phyloP scores from a whole-genome alignment of 2,329 filamentous ascomycete genomes.

The Ophiocordyceps camponoti-leonardi region DNA sequence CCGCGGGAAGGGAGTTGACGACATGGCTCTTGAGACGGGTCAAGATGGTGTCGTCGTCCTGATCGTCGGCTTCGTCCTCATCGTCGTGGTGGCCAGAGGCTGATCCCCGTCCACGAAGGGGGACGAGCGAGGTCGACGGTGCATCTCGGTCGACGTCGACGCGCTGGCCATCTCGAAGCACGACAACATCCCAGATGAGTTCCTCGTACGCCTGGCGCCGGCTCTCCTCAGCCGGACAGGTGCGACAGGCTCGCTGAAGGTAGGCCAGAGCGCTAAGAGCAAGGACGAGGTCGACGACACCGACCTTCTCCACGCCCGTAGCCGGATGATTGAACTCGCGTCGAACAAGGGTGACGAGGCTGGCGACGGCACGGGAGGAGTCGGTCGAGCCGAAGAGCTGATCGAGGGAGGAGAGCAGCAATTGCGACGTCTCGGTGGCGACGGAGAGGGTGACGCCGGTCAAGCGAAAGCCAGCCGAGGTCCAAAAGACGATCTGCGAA shows the following conservation, averaged over 20 bases:
- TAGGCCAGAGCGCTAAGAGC: constrained; percentile 45
- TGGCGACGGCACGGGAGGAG: constrained; percentile 48
- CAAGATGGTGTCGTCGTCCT: constrained; percentile 24
- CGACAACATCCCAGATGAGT: constrained; percentile 49
- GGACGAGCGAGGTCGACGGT: constrained; percentile 4
- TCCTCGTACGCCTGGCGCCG: constrained; percentile 32
- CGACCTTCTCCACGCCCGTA: constrained; percentile 41
- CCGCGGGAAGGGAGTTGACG: constrained; percentile 32
- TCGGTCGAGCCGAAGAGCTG: constrained; percentile 53
- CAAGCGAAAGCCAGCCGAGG: constrained; percentile 40
- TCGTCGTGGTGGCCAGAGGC: background rate
- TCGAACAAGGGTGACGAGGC: constrained; percentile 45
- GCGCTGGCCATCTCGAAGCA: constrained; percentile 38
- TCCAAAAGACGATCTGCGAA: constrained; percentile 42
- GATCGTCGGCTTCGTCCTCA: background rate
- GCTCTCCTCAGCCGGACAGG: constrained; percentile 30
- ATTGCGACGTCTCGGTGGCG: constrained; percentile 37
- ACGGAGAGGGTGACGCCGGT: constrained; percentile 36
- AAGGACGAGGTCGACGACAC: constrained; percentile 41
- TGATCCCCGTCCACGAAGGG: background rate
- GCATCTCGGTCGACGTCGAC: constrained; percentile 30
- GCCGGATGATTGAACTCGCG: constrained; percentile 47
- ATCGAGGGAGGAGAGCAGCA: constrained; percentile 41
- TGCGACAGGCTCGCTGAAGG: constrained; percentile 38
- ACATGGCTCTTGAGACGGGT: constrained; percentile 34